phyloP scores from a whole-genome alignment of 257 asterid genomes.

The Striga asiatica region DNA sequence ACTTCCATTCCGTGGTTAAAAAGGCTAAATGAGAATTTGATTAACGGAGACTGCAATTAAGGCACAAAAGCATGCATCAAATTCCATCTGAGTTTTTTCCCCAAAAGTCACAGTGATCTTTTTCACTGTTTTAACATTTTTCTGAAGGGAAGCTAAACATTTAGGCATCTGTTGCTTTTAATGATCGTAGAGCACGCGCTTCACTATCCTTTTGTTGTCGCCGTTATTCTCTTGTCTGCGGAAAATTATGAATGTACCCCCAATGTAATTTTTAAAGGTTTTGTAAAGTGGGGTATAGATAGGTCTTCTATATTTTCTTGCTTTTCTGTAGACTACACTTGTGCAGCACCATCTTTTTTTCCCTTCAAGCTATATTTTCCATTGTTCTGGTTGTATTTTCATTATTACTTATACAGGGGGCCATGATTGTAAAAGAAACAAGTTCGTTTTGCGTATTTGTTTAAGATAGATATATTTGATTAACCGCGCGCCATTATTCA shows the following conservation, averaged over 20 bases:
- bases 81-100: not conserved
- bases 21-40: constrained; percentile 8
- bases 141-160: constrained; percentile 18
- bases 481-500: too few species aligned
- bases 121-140: constrained; percentile 12
- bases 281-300: constrained; percentile 44
- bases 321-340: not conserved
- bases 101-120: constrained; percentile 9
- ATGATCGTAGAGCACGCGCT: constrained; percentile 8
- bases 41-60: constrained; percentile 7
- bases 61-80: constrained; percentile 4
- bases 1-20: not conserved
- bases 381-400: constrained; percentile 16
- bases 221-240: constrained; percentile 13
- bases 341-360: not conserved
- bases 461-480: constrained; percentile 12
- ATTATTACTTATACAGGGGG: constrained; percentile 19
- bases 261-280: constrained; percentile 24
- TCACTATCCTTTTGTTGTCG: constrained; percentile 4
- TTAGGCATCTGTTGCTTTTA: constrained; percentile 5
- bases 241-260: constrained; percentile 9
- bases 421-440: constrained; percentile 20
- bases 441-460: not conserved
- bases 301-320: constrained; percentile 6
- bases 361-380: constrained; percentile 1